Base-by-base conservation (phyloP, 306 rosid genomes). In the Carpinus fangiana region DNA sequence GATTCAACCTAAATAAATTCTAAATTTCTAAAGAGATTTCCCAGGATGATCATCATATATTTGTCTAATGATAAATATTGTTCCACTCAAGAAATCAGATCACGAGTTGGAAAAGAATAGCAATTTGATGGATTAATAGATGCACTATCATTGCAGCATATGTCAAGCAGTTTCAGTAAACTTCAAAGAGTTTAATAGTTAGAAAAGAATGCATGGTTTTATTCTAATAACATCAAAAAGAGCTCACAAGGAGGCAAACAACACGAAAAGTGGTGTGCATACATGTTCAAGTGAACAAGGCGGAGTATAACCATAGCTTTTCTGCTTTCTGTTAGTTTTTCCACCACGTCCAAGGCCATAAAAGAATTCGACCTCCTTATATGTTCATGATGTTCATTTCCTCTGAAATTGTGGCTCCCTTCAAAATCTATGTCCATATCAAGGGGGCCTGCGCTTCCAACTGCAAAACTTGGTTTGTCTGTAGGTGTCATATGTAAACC, bases 281-380 rank as follows among this genome's bases (percentile, higher is more conserved):
- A 92, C 97, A 90, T 92, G 84, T 92, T 88, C 75, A 90, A 77
- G 84, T 82, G 88, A 80, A 88, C 88, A 80, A 90, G 92, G 78
- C 89, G 91, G 70, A 90, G 90, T 70, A 92, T 81, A 79, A 84
- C 84, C 68, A 81, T 77, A 53, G 94, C 82, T 79, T 88, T 90
- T 85, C 81, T 87, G 90, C 87, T 88, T 84, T 79, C 88, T 38
- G 89, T 87, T 53, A 92, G 83, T 76, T 84, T 87, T 65, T 78
- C 93, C 90, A 92, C 82, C 65, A 90, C 90, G 85, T 87, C 94
- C 38, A 92, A 66, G 78, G 93, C 90, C 76, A 83, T 68, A 52
- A 88, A 64, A 60, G 93, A 64, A 84, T 90, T 92, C 60, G 50
- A 76, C 83, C 78, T 88, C 86, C 90, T 77, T 77, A 88, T 56